phyloP scores from a whole-genome alignment of 2,329 filamentous ascomycete species.

The Graphium sp. region DNA sequence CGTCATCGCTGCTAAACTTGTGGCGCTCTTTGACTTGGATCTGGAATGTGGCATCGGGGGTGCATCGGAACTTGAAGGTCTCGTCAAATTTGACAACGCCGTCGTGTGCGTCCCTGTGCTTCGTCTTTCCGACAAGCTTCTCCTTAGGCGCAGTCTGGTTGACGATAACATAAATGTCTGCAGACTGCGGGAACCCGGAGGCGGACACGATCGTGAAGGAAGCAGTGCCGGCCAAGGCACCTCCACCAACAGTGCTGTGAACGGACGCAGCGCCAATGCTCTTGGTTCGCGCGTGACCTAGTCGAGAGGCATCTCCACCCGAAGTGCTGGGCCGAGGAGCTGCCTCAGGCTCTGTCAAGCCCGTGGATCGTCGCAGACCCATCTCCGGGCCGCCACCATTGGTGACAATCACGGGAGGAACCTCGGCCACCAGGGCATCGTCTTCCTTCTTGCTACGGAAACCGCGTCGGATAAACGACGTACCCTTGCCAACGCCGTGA shows the following conservation, averaged over 20 bases:
- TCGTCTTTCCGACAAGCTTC: slow-evolving; percentile 83
- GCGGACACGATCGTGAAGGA: slow-evolving; percentile 68
- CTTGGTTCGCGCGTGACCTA: slow-evolving; percentile 30
- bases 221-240: slow-evolving; percentile 55
- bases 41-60: slow-evolving; percentile 74
- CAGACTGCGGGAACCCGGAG: slow-evolving; percentile 55
- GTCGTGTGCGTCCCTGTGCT: slow-evolving; percentile 59
- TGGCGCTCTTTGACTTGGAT: slow-evolving; percentile 73
- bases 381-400: slow-evolving; percentile 15
- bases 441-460: slow-evolving; percentile 59
- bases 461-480: slow-evolving; percentile 76
- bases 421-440: slow-evolving; percentile 20
- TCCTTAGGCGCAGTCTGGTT: slow-evolving; percentile 49
- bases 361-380: slow-evolving; percentile 23
- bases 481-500: slow-evolving; percentile 73
- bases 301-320: slow-evolving; percentile 4
- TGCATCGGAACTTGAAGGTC: slow-evolving; percentile 60
- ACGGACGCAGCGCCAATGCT: slow-evolving; percentile 50
- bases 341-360: slow-evolving; percentile 13
- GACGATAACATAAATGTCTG: slow-evolving; percentile 65
- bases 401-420: slow-evolving; percentile 17
- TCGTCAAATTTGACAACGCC: slow-evolving; percentile 59
- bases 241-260: slow-evolving; percentile 42
- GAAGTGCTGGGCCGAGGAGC: background rate
- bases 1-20: slow-evolving; percentile 68